A percentile compares a stretch with the other conserved stretches of the same genome.
Conservation (phyloP, 31 red algal species). For the Odonthalia washingtoniensis region DNA sequence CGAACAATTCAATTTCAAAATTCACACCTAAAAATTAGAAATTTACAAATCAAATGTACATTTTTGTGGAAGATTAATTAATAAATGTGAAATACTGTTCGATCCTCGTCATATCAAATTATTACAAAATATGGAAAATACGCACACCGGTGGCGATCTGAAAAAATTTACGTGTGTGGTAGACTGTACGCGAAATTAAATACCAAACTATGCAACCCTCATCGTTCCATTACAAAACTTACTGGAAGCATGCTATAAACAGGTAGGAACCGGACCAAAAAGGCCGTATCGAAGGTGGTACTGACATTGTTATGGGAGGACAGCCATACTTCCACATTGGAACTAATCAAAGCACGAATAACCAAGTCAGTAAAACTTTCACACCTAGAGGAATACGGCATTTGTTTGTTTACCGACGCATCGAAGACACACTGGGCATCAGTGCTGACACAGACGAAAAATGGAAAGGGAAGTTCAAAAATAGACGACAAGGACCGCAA, state of each 20-base stretch:
- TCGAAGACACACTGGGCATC: slow-evolving; percentile 35
- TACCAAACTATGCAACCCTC: background rate
- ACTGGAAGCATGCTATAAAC: slow-evolving; percentile 37
- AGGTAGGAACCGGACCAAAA: background rate
- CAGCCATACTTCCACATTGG: slow-evolving; percentile 2
- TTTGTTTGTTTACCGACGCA: slow-evolving; percentile 22
- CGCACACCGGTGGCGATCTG: too few species aligned
- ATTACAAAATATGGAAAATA: too few species aligned
- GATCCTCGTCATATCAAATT: background rate
- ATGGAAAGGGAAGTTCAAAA: background rate
- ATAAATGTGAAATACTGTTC: background rate
- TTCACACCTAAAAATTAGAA: background rate
- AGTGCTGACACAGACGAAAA: slow-evolving; percentile 5
- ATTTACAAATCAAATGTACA: background rate
- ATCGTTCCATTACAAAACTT: slow-evolving; percentile 29
- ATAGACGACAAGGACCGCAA: slow-evolving; percentile 27
- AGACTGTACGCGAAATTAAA: slow-evolving; percentile 27
- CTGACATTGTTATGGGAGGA: slow-evolving; percentile 9
- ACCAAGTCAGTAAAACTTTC: slow-evolving; percentile 7
- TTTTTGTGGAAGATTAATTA: background rate
- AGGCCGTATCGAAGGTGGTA: slow-evolving; percentile 6
- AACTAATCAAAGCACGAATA: background rate
- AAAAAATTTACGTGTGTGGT: too few species aligned
- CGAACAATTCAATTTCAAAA: background rate
- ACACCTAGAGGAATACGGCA: background rate